Evolutionary conservation across 2,329 filamentous ascomycete species (phyloP), one percentile per base, ranked within the genome.

Genomic region (Xylariaceae sp.): DNA sequence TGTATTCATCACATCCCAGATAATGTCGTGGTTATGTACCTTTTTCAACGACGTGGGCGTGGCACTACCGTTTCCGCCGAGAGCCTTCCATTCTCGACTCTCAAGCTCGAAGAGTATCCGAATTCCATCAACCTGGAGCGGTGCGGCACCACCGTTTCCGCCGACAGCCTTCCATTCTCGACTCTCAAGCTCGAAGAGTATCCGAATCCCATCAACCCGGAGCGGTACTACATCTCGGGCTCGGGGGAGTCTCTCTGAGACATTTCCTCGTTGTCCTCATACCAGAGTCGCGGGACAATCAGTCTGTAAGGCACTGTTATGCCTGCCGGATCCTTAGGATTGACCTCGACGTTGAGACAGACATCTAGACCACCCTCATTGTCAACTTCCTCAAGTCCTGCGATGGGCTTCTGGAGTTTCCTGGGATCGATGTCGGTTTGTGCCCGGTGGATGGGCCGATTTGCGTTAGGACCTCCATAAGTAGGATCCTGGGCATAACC

Each of bases 241-340:
- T 54, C 51, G 9, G 30, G 35, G 42, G 52, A 55, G 6, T 18
- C 23, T 17, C 50, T 58, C 7, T 34, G 48, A 6, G 34, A 44
- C 13, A 11, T 55, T 17, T 67, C 66, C 58, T 78, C 75, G 4
- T 75, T 72, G 61, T 82, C 80, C 55, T 83, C 80, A 59, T 86
- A 87, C 74, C 80, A 82, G 55, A 99, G 77, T 56, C 86, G 85
- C 9, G 95, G 94, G 4, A 99, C 87, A 1, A 97, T 81, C 4
- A 99, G 76, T 45, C 91, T 82, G 73, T 99, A 99, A 7, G 92
- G 90, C 54, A 86, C 84, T 0, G 94, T 99, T 64, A 90, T 91
- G 11, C 94, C 95, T 0, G 89, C 82, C 0, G 94, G 93, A 67
- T 99, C 92, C 63, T 85, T 86, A 50, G 89, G 83, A 67, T 88